Conservation (phyloP, 371 early-diverging fungal species). For the Mortierella sp. region DNA sequence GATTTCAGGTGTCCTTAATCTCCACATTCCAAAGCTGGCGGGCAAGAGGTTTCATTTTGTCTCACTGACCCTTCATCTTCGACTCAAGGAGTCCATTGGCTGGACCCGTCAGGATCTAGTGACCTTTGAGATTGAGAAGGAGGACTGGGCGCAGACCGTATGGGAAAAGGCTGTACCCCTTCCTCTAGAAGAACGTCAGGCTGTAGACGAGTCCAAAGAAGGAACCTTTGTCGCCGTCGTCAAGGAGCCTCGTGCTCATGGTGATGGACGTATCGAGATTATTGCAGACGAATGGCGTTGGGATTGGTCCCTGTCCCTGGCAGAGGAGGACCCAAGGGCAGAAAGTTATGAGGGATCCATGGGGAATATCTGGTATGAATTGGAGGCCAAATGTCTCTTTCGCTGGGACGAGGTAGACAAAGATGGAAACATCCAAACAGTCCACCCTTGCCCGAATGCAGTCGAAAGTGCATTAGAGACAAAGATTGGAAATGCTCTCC, state of each 20-base stretch:
- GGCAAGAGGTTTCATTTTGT: slow-evolving; percentile 45
- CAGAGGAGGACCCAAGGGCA: slow-evolving; percentile 31
- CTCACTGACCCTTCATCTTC: slow-evolving; percentile 33
- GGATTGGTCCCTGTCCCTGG: slow-evolving; percentile 47
- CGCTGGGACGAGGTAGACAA: slow-evolving; percentile 43
- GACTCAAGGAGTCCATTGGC: slow-evolving; percentile 38
- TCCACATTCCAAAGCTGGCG: slow-evolving; percentile 38
- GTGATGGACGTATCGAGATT: slow-evolving; percentile 17
- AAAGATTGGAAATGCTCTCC: no score
- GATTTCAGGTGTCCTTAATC: slow-evolving; percentile 36
- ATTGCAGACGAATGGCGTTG: slow-evolving; percentile 47
- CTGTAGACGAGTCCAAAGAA: slow-evolving; percentile 13
- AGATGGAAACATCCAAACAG: slow-evolving; percentile 14
- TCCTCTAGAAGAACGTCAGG: slow-evolving; percentile 35
- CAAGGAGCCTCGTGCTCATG: slow-evolving; percentile 21
- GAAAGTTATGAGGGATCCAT: slow-evolving; percentile 50
- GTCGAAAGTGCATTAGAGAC: no score
- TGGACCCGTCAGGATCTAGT: slow-evolving; percentile 47
- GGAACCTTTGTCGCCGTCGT: slow-evolving; percentile 26
- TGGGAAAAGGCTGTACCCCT: slow-evolving; percentile 40
- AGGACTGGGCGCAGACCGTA: slow-evolving; percentile 42
- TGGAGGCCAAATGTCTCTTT: slow-evolving; percentile 49
- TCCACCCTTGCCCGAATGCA: background rate
- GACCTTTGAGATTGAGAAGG: slow-evolving; percentile 42
- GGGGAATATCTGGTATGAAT: slow-evolving; percentile 51